Conservation (phyloP, 129 eudicot species). For the Centrapalus pauciflorus region DNA sequence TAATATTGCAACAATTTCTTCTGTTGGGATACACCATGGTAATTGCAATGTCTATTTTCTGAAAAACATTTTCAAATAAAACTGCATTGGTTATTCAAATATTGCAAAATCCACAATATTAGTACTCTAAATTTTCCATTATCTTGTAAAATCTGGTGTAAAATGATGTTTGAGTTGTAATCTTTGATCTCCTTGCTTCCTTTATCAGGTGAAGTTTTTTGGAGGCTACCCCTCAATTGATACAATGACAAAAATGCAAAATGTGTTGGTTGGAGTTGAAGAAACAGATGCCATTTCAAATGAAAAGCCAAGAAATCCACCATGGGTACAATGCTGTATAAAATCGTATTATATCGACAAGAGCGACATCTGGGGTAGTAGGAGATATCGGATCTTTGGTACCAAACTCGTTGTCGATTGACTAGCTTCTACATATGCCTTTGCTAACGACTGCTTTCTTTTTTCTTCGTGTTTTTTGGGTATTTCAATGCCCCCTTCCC, state of each 20-base stretch:
- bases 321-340: conserved; percentile 78
- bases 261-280: conserved; percentile 57
- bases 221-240: conserved; percentile 38
- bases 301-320: conserved; percentile 63
- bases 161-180: background rate
- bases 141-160: background rate
- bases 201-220: conserved; percentile 52
- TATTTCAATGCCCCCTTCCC: background rate
- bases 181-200: conserved; percentile 4
- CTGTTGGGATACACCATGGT: no score
- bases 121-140: no score
- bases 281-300: conserved; percentile 11
- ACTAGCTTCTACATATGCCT: background rate
- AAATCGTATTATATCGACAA: conserved; percentile 61
- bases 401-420: conserved; percentile 30
- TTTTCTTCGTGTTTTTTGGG: background rate
- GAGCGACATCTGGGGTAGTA: conserved; percentile 58
- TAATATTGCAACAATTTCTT: no score
- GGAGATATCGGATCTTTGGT: conserved; percentile 60
- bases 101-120: background rate
- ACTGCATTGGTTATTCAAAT: background rate
- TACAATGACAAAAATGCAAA: conserved; percentile 35
- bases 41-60: no score
- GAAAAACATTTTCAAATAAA: no score
- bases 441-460: background rate